Evolutionary conservation across 2,329 filamentous ascomycete species (phyloP), one percentile per base, ranked within the genome.

Genomic region (Sordariomycetes sp.): DNA sequence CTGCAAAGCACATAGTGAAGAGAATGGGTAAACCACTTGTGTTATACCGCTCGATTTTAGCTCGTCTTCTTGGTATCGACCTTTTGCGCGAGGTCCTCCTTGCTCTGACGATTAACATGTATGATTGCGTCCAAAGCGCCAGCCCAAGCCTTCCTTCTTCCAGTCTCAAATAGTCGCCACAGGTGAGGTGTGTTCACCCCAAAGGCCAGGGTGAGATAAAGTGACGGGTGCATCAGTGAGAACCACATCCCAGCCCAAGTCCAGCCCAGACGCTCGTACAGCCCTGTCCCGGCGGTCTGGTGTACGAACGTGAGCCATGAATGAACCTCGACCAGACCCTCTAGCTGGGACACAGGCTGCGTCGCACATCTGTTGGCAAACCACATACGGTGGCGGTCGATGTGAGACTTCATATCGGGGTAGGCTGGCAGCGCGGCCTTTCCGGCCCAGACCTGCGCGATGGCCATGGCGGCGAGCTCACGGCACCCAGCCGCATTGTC

Each of bases 401-500:
- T 36, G 35, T 49, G 39, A 21, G 36, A 18, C 39, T 52, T 38
- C 61, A 67, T 66, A 7, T 47, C 46, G 1, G 33, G 27, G 5
- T 33, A 28, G 1, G 54, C 31, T 0, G 63, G 64, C 1, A 68
- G 50, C 0, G 30, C 18, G 2, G 54, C 55, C 3, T 49, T 50
- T 1, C 57, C 58, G 1, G 52, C 49, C 54, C 58, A 68, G 11
- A 65, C 46, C 35, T 66, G 63, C 1, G 57, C 53, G 5, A 68
- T 41, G 25, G 45, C 46, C 58, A 62, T 63, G 12, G 53, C 46
- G 5, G 53, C 53, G 12, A 68, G 47, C 36, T 68, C 64, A 20
- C 55, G 46, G n/a, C 57, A 49, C n/a, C 50, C 48, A 10, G 23
- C 52, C 38, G 47, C 51, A 36, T 50, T 47, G 34, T 58, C 43